Evolutionary conservation across 2,329 filamentous ascomycete species (phyloP).

Genomic region (Alternaria brassicae): DNA sequence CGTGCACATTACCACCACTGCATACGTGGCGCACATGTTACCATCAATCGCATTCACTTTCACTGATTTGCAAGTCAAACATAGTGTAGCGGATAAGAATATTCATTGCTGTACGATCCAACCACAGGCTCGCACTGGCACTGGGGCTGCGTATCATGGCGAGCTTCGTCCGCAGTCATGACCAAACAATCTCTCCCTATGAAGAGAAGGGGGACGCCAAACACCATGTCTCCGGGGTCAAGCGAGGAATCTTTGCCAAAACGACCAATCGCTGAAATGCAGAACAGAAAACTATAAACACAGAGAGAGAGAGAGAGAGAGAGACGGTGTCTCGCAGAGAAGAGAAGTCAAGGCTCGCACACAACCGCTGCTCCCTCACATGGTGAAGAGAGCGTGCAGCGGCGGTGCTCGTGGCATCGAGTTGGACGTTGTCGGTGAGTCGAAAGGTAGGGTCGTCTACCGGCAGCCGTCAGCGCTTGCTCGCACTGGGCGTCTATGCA

Average conservation of each 20-base stretch:
- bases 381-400: conserved; percentile 46
- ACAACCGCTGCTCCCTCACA: conserved; percentile 25
- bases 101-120: conserved; percentile 30
- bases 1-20: not conserved
- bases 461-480: conserved; percentile 47
- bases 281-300: conserved; percentile 37
- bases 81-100: conserved; percentile 16
- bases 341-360: conserved; percentile 15
- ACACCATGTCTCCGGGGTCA: conserved; percentile 37
- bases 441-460: conserved; percentile 73
- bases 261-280: conserved; percentile 49
- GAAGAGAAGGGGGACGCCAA: conserved; percentile 30
- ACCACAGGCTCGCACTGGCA: conserved; percentile 41
- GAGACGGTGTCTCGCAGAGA: conserved; percentile 29
- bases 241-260: conserved; percentile 43
- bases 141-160: conserved; percentile 26
- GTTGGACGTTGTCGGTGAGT: conserved; percentile 69
- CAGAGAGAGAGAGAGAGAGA: conserved; percentile 36
- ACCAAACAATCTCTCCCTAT: conserved; percentile 11
- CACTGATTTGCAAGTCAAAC: conserved; percentile 1
- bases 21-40: not conserved
- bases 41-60: not conserved
- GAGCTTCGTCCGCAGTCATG: conserved; percentile 7
- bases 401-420: conserved; percentile 76
- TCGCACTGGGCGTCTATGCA: conserved; percentile 43